Evolutionary conservation across 2,329 filamentous ascomycete genomes (phyloP).

Genomic region (Scortechinia acanthostroma): DNA sequence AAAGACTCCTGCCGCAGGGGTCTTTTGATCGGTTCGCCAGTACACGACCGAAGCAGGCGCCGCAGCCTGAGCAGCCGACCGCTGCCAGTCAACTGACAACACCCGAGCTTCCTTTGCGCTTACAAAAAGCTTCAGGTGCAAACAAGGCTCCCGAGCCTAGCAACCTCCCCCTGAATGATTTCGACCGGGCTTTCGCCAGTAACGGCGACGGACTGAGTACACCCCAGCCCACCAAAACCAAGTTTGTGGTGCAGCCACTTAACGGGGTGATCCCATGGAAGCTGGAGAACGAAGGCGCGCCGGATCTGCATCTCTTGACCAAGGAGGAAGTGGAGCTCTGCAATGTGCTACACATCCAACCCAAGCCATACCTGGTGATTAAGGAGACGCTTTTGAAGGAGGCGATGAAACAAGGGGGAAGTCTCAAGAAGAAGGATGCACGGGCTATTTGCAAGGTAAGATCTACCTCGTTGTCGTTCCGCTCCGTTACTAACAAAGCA

Average conservation of each 20-base stretch:
- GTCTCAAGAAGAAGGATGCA: conserved; percentile 87
- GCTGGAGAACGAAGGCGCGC: conserved; percentile 68
- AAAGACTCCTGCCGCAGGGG: conserved; percentile 65
- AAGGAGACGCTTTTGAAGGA: conserved; percentile 90
- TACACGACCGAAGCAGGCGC: conserved; percentile 63
- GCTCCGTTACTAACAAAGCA: not conserved
- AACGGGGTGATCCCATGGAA: conserved; percentile 56
- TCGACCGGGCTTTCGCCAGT: not conserved
- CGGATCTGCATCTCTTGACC: conserved; percentile 79
- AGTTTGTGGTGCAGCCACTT: conserved; percentile 44
- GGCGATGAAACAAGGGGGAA: conserved; percentile 79
- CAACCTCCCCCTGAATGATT: not conserved
- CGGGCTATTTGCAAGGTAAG: conserved; percentile 61
- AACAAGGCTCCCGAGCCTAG: not conserved
- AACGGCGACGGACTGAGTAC: not conserved
- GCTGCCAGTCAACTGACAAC: not conserved
- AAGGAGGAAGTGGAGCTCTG: conserved; percentile 82
- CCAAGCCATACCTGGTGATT: conserved; percentile 90
- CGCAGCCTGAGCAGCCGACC: conserved; percentile 23
- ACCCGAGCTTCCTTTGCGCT: not conserved
- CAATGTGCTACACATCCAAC: conserved; percentile 74
- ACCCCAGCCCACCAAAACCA: conserved; percentile 35
- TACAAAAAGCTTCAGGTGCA: not conserved
- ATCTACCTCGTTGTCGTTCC: not conserved
- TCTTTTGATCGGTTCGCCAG: conserved; percentile 77